Evolutionary conservation across 257 asterid species (phyloP), one percentile per base, ranked within the genome.

Genomic region (Penstemon davidsonii): DNA sequence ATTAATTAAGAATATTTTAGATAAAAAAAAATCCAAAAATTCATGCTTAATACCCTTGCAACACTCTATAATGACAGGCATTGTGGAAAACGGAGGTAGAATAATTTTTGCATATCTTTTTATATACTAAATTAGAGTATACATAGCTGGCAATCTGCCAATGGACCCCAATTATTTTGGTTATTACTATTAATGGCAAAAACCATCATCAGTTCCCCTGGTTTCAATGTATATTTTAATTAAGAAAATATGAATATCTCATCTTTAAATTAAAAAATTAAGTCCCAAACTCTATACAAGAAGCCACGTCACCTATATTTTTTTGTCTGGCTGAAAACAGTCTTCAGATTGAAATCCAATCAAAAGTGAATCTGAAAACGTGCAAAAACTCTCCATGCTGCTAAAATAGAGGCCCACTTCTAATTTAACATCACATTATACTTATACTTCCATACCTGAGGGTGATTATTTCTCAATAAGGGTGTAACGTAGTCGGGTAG

Each of bases 231-330:
- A 25, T 25, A 15, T 15, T 15, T 15, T 15, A 15, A 15, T 15
- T 15, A 25, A 25, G 33, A 25, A 25, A 25, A 68, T 42, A 49
- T 15, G 56, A 12, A 55, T 7, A 44, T 8, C 55, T 60, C 40
- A 41, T 8, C 33, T 6, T 40, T 52, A n/a, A 37, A 38, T 66
- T 60, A 44, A 58, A 75, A 57, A 49, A 19, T 6, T 61, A 13
- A 5, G n/a, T 6, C 37, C 19, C 10, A 15, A 73, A 43, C 62
- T 54, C 8, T 46, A 66, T 13, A 64, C 70, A 78, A 73, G 79
- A 51, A 71, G 81, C 87, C 87, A 84, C 84, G 85, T 78, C 80
- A 12, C 59, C 44, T 12, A 11, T 15, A 36, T 72, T 75, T 49
- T 67, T 64, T 42, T 55, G 25, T 25, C 58, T 66, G 72, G 67